Evolutionary conservation across 2,329 filamentous ascomycete genomes (phyloP).

Genomic region (Lachnellula hyalina): DNA sequence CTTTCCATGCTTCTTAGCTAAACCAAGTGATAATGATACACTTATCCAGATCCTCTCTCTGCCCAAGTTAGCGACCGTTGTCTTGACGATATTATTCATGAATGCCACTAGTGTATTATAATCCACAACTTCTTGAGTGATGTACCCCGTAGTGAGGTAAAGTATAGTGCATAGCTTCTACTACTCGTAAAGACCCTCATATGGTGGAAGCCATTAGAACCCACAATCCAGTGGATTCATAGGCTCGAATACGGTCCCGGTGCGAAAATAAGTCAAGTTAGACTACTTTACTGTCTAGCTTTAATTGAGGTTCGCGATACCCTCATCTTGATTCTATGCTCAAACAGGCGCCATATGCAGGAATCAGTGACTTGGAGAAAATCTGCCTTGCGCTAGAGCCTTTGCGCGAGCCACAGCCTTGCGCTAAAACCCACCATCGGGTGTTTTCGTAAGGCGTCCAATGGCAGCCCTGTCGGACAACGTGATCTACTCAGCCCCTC

Average conservation of each 20-base stretch:
- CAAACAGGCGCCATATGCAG: background rate
- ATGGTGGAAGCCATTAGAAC: background rate
- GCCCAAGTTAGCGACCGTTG: background rate
- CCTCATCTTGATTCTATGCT: background rate
- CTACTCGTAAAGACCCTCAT: background rate
- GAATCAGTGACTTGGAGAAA: slow-evolving; percentile 4
- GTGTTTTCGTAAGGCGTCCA: slow-evolving; percentile 21
- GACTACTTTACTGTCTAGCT: background rate
- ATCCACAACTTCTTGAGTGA: background rate
- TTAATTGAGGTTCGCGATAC: slow-evolving; percentile 2
- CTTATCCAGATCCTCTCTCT: slow-evolving; percentile 1
- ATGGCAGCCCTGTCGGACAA: slow-evolving; percentile 7
- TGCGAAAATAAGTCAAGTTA: background rate
- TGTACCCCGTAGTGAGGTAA: background rate
- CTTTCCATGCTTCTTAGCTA: slow-evolving; percentile 19
- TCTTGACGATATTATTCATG: background rate
- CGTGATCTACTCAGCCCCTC: slow-evolving; percentile 18
- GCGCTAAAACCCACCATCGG: slow-evolving; percentile 6
- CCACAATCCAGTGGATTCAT: background rate
- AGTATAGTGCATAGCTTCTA: background rate
- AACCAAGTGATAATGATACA: slow-evolving; percentile 14
- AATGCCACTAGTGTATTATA: background rate
- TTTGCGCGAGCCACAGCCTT: slow-evolving; percentile 6
- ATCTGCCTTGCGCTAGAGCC: slow-evolving; percentile 15
- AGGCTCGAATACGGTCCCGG: slow-evolving; percentile 1